Evolutionary conservation across 768 basidiomycete species (phyloP).

Genomic region (Mycena venus): DNA sequence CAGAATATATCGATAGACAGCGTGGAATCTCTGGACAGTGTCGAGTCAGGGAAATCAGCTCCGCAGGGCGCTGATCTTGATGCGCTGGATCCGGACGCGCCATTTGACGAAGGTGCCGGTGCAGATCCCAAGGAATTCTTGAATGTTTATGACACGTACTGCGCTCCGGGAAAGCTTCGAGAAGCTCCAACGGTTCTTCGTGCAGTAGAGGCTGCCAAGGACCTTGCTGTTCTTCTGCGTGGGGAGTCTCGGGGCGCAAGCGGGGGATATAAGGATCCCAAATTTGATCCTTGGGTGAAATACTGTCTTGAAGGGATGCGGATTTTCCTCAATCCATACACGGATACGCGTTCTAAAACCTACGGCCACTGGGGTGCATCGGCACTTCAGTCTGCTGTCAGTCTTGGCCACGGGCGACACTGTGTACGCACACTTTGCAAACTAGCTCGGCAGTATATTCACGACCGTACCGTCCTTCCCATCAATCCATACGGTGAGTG

Average conservation of each 20-base stretch:
- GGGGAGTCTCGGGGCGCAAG: neutral
- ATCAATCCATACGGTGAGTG: no score
- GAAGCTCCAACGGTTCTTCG: neutral
- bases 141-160: neutral
- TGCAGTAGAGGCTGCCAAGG: neutral
- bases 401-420: neutral
- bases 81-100: neutral
- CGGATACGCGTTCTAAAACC: neutral
- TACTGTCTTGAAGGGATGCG: neutral
- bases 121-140: neutral
- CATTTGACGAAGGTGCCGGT: neutral
- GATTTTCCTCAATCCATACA: neutral
- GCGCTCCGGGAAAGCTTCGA: neutral
- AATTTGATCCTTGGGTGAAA: neutral
- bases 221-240: neutral
- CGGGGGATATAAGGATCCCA: slow-evolving; percentile 1
- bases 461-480: slow-evolving; percentile 3
- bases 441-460: neutral
- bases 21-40: neutral
- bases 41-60: neutral
- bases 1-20: no score
- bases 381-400: neutral
- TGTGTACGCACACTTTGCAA: neutral
- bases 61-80: neutral
- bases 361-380: slow-evolving; percentile 2